These are phyloP conservation scores for Xanthoparmelia taractica DNA, from an alignment of 495 filamentous ascomycete species.

Conservation along the genomic window DNA sequence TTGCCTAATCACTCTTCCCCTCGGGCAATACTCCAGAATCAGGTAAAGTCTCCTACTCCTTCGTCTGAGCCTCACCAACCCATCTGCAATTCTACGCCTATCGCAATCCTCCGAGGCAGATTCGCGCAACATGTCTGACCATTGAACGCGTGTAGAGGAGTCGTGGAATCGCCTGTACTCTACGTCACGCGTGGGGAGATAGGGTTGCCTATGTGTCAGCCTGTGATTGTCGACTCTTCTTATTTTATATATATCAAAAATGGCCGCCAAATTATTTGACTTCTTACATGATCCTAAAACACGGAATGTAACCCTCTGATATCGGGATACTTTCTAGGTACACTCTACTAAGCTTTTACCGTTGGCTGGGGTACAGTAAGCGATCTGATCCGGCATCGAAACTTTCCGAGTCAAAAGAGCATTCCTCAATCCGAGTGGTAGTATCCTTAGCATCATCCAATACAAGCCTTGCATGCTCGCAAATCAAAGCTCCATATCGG, in stretches of 20 bases:
- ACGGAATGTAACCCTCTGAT: conserved; percentile 1
- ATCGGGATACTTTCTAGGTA: neutral
- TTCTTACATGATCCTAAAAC: neutral
- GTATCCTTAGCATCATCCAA: neutral
- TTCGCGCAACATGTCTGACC: too few species aligned
- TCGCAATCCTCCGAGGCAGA: neutral
- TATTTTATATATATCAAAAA: neutral
- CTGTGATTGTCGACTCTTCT: fast-evolving
- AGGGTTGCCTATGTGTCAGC: neutral
- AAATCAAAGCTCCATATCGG: neutral
- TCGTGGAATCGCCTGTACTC: neutral
- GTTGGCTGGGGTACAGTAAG: too few species aligned
- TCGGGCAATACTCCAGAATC: neutral
- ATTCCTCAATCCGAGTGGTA: neutral
- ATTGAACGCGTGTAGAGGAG: neutral
- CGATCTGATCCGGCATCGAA: neutral
- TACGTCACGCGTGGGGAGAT: neutral
- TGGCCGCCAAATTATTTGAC: neutral
- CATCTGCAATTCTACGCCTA: neutral
- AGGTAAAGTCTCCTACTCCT: neutral
- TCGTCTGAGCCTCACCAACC: neutral
- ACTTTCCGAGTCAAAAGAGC: neutral
- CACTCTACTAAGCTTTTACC: too few species aligned
- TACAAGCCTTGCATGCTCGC: neutral
- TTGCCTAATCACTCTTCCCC: neutral